These are phyloP conservation scores for Rhazya stricta DNA, from an alignment of 257 asterid genomes.

Conservation along the genomic window DNA sequence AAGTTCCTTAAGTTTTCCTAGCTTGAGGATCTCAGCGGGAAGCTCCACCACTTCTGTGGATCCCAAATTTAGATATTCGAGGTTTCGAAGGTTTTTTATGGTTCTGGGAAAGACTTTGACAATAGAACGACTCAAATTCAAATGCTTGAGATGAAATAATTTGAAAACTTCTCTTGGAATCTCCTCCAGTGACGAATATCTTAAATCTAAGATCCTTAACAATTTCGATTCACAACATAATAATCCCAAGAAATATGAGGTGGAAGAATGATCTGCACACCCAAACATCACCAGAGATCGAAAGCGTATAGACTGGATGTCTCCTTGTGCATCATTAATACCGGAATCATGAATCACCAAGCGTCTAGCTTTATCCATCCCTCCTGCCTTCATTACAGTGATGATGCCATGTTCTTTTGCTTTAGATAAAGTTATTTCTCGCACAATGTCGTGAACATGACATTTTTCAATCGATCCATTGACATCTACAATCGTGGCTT, in stretches of 20 bases:
- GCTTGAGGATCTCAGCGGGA: slow-evolving; percentile 5
- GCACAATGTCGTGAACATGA: slow-evolving; percentile 22
- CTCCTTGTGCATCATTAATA: no score
- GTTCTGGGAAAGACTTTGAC: neutral
- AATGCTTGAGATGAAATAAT: no score
- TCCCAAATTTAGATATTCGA: slow-evolving; percentile 6
- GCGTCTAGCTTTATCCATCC: neutral
- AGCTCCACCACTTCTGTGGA: slow-evolving; percentile 5
- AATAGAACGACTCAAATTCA: slow-evolving; percentile 2
- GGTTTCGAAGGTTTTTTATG: slow-evolving; percentile 8
- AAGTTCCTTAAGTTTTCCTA: slow-evolving; percentile 3
- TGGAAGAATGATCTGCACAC: neutral
- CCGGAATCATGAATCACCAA: neutral
- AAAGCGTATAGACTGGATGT: neutral
- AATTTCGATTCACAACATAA: neutral
- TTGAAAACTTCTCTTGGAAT: slow-evolving; percentile 7
- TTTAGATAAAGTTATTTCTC: neutral
- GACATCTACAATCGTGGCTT: neutral
- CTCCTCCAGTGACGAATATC: neutral
- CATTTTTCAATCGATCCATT: slow-evolving; percentile 13
- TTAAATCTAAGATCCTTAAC: slow-evolving; percentile 10
- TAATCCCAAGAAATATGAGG: neutral
- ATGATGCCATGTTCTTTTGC: neutral
- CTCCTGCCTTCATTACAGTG: neutral
- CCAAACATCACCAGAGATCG: slow-evolving; percentile 17